phyloP scores from a whole-genome alignment of 2,329 filamentous ascomycete species.

The Alternaria burnsii region DNA sequence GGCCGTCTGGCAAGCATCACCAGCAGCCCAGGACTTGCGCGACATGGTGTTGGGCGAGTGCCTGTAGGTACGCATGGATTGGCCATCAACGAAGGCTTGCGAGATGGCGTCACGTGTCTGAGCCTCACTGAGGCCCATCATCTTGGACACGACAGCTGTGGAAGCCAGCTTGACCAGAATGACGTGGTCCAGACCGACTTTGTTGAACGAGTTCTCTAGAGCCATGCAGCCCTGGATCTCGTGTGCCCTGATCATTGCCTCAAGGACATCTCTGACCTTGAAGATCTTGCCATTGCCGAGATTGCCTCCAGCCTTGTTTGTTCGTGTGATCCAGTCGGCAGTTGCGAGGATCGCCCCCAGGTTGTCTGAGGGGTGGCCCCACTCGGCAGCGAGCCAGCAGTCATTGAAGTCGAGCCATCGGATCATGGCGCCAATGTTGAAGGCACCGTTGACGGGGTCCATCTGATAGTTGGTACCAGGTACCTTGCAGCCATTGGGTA shows the following conservation, averaged over 20 bases:
- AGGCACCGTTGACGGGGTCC: slow-evolving; percentile 93
- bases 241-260: slow-evolving; percentile 99
- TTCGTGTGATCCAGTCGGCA: slow-evolving; percentile 96
- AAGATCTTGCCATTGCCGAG: slow-evolving; percentile 77
- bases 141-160: slow-evolving; percentile 91
- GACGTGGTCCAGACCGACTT: slow-evolving; percentile 97
- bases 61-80: slow-evolving; percentile 94
- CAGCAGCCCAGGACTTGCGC: slow-evolving; percentile 97
- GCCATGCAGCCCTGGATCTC: slow-evolving; percentile 98
- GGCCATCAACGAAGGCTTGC: slow-evolving; percentile 97
- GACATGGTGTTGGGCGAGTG: slow-evolving; percentile 99
- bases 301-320: slow-evolving; percentile 84
- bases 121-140: slow-evolving; percentile 87
- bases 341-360: slow-evolving; percentile 95
- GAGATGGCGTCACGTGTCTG: slow-evolving; percentile 96
- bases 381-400: slow-evolving; percentile 98
- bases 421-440: slow-evolving; percentile 99
- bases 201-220: slow-evolving; percentile 98
- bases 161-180: slow-evolving; percentile 98
- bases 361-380: slow-evolving; percentile 99
- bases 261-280: slow-evolving; percentile 88
- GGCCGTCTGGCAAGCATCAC: slow-evolving; percentile 95
- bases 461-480: slow-evolving; percentile 93
- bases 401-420: slow-evolving; percentile 99
- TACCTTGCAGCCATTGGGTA: slow-evolving; percentile 91